A percentile compares a stretch with the other conserved stretches of the same genome.
Conservation (phyloP, 2,329 filamentous ascomycete genomes). For the Talaromyces rugulosus region DNA sequence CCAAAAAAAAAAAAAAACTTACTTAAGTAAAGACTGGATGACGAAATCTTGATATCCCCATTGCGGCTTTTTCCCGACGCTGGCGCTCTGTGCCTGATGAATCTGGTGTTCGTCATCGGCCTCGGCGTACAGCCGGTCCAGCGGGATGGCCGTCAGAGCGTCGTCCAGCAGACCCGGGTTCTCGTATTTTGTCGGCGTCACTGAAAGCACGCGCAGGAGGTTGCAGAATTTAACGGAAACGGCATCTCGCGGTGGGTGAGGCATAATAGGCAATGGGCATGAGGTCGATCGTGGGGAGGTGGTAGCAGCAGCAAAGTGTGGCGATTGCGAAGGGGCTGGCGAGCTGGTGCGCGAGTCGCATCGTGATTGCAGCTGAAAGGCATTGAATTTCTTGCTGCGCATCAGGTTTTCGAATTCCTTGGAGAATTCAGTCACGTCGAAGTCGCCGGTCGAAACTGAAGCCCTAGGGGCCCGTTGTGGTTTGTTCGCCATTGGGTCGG, state of each 20-base stretch:
- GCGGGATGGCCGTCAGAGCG: constrained; percentile 76
- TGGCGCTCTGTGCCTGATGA: constrained; percentile 79
- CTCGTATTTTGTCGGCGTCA: constrained; percentile 90
- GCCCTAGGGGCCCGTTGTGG: constrained; percentile 1
- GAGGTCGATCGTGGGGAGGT: constrained; percentile 30
- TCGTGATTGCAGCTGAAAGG: constrained; percentile 61
- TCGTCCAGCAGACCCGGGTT: constrained; percentile 94
- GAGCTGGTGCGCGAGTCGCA: constrained; percentile 58
- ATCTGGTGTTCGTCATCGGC: constrained; percentile 92
- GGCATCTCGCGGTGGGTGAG: constrained; percentile 70
- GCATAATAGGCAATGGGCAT: constrained; percentile 58
- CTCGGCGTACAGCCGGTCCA: constrained; percentile 88
- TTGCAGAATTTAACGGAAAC: constrained; percentile 73
- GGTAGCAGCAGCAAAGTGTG: constrained; percentile 27
- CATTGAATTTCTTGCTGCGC: constrained; percentile 80
- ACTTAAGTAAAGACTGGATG: constrained; percentile 80
- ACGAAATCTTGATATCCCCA: constrained; percentile 99
- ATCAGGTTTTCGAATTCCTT: constrained; percentile 82
- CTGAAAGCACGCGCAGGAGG: constrained; percentile 77
- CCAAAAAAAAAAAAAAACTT: constrained; percentile 31
- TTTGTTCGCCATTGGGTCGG: constrained; percentile 6
- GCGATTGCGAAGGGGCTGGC: constrained; percentile 43
- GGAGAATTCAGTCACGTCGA: constrained; percentile 62
- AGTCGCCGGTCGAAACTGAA: constrained; percentile 3
- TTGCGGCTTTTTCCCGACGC: constrained; percentile 76